Evolutionary conservation across 2,329 filamentous ascomycete species (phyloP).

Genomic region (Paracoccidioides brasiliensis): DNA sequence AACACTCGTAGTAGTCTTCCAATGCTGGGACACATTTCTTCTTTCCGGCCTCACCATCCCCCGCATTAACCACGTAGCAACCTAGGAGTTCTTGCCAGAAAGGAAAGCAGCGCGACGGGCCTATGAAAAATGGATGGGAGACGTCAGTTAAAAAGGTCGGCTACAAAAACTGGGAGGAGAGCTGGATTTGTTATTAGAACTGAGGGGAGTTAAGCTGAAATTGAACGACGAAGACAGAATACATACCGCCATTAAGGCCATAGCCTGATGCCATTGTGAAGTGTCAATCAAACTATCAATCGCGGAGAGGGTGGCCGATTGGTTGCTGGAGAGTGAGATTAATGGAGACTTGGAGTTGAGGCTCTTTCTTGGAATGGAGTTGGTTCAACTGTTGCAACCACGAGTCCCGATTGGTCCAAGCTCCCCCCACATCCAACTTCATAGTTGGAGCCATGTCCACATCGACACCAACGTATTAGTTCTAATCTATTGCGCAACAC

Average conservation of each 20-base stretch:
- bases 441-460: not conserved
- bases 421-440: not conserved
- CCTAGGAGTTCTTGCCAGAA: conserved; percentile 99
- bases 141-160: conserved; percentile 13
- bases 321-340: not conserved
- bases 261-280: conserved; percentile 38
- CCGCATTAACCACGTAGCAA: conserved; percentile 93
- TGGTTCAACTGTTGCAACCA: conserved; percentile 1
- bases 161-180: conserved; percentile 7
- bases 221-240: conserved; percentile 5
- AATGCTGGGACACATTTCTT: conserved; percentile 73
- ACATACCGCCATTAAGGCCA: conserved; percentile 43
- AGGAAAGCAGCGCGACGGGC: conserved; percentile 77
- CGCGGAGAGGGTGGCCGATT: not conserved
- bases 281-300: not conserved
- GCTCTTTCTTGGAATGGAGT: not conserved
- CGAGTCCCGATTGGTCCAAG: conserved; percentile 8
- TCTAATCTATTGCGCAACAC: not conserved
- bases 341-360: not conserved
- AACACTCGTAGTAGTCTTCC: conserved; percentile 97
- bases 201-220: conserved; percentile 7
- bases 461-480: not conserved
- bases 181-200: conserved; percentile 13
- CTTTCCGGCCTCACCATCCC: conserved; percentile 66
- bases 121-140: conserved; percentile 25